A percentile compares a stretch with the other conserved stretches of the same genome.
These are phyloP conservation scores for Ambrosia artemisiifolia DNA, from an alignment of 129 eudicot genomes.

Conservation along the genomic window DNA sequence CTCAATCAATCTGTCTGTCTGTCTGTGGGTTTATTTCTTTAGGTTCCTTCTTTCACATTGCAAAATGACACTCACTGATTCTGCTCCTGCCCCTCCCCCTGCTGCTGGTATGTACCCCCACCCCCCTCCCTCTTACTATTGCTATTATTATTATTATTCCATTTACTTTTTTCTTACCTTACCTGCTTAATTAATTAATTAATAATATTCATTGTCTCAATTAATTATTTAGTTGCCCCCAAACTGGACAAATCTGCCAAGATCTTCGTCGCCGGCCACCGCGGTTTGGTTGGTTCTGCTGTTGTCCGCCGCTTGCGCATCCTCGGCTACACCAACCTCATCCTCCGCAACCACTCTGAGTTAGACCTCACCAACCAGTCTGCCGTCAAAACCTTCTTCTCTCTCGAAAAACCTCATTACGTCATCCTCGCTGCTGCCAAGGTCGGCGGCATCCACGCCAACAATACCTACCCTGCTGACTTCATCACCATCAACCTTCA, in stretches of 20 bases:
- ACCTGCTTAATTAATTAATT: neutral
- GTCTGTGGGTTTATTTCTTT: neutral
- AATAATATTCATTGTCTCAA: neutral
- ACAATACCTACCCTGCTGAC: constrained; percentile 91
- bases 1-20: too few relatives aligned
- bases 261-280: constrained; percentile 96
- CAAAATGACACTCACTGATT: constrained; percentile 22
- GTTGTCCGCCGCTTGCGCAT: constrained; percentile 56
- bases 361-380: constrained; percentile 87
- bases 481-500: constrained; percentile 84
- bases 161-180: too few relatives aligned
- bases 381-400: constrained; percentile 80
- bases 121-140: neutral
- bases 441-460: constrained; percentile 99
- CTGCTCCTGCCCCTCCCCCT: neutral
- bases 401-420: constrained; percentile 63
- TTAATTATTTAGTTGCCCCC: constrained; percentile 16
- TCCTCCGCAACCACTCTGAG: constrained; percentile 72
- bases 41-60: neutral
- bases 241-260: constrained; percentile 66
- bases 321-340: constrained; percentile 65
- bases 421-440: constrained; percentile 99
- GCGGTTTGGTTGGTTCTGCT: constrained; percentile 94
- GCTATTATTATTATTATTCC: neutral
- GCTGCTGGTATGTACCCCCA: neutral